Evolutionary conservation across 2,329 filamentous ascomycete species (phyloP).

Genomic region (Cladosporium velox): DNA sequence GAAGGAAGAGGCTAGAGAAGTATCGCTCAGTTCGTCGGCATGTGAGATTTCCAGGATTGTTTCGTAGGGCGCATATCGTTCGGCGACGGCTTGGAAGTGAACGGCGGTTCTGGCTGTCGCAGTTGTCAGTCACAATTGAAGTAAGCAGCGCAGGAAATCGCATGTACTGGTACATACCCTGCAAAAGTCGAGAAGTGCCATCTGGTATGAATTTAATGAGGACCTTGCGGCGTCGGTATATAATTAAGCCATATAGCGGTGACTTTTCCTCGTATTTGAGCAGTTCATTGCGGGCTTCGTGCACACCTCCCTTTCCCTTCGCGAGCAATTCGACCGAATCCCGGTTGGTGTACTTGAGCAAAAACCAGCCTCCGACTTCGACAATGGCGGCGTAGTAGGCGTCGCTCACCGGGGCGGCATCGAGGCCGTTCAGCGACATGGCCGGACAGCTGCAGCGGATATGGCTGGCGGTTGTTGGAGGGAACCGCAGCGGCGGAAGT

Average conservation of each 20-base stretch:
- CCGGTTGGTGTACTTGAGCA: constrained; percentile 85
- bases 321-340: constrained; percentile 82
- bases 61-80: constrained; percentile 81
- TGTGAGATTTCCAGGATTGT: constrained; percentile 75
- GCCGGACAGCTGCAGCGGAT: constrained; percentile 23
- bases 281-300: constrained; percentile 78
- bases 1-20: constrained; percentile 82
- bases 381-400: constrained; percentile 76
- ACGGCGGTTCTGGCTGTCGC: constrained; percentile 74
- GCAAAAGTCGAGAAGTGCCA: constrained; percentile 82
- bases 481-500: constrained; percentile 20
- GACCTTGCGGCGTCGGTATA: constrained; percentile 86
- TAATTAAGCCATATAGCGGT: constrained; percentile 87
- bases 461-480: constrained; percentile 20
- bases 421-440: constrained; percentile 97
- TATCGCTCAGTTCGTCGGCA: constrained; percentile 80
- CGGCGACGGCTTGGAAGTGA: constrained; percentile 63
- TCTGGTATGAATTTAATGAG: constrained; percentile 91
- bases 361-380: constrained; percentile 95
- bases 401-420: constrained; percentile 76
- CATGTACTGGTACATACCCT: constrained; percentile 65
- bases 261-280: constrained; percentile 78
- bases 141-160: not conserved
- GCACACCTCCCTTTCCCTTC: constrained; percentile 77
- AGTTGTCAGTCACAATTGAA: not conserved